phyloP scores from a whole-genome alignment of 495 filamentous ascomycete species.

The Jackrogersella multiformis region DNA sequence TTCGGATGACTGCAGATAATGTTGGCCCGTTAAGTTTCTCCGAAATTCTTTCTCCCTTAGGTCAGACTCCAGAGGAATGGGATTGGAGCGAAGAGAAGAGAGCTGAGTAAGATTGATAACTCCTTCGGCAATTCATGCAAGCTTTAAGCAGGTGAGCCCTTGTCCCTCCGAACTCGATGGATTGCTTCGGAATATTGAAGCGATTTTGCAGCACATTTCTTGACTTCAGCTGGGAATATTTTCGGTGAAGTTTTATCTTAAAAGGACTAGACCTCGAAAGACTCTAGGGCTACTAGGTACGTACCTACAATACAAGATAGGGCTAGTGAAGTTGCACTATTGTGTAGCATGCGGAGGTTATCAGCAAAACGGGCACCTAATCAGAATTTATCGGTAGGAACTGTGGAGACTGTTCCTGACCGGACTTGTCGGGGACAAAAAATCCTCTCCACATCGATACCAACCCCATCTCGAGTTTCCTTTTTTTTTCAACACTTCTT shows the following conservation, averaged over 20 bases:
- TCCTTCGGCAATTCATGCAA: not conserved
- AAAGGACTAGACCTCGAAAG: constrained; percentile 1
- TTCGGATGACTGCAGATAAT: constrained; percentile 16
- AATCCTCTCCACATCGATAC: constrained; percentile 9
- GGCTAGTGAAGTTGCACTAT: not conserved
- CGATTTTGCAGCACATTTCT: too few relatives aligned
- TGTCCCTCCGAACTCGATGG: not conserved
- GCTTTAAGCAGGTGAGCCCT: not conserved
- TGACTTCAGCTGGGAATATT: too few relatives aligned
- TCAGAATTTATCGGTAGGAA: constrained; percentile 1
- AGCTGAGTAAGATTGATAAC: constrained; percentile 27
- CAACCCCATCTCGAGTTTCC: constrained; percentile 6
- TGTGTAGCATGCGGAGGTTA: not conserved
- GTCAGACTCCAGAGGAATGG: not conserved
- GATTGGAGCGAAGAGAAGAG: not conserved
- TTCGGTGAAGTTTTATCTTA: constrained; percentile 9
- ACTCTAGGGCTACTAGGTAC: too few relatives aligned
- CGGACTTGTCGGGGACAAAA: constrained; percentile 20
- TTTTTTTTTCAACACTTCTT: constrained; percentile 12
- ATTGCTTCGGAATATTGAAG: constrained; percentile 3
- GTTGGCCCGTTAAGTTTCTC: constrained; percentile 28
- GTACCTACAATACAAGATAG: too few relatives aligned
- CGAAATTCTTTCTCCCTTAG: constrained; percentile 3
- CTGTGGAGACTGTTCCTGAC: not conserved
- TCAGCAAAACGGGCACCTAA: constrained; percentile 1